Evolutionary conservation across 2,329 filamentous ascomycete species (phyloP), one percentile per base, ranked within the genome.

Genomic region (Paraphoma sp.): DNA sequence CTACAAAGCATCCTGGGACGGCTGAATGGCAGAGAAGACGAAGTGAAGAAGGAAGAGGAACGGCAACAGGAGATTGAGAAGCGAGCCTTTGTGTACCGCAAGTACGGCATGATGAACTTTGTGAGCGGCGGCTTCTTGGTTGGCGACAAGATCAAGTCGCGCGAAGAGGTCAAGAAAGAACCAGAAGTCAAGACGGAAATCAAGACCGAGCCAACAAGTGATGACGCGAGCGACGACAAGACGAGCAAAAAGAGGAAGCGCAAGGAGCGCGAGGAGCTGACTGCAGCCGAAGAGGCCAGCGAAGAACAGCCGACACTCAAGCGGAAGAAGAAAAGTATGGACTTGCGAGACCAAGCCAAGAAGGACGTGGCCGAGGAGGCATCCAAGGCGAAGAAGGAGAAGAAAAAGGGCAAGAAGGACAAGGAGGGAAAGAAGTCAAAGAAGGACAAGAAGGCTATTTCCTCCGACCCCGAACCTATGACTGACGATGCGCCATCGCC

Each of bases 1-100:
- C 92, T 98, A 66, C 91, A 93, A 71, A 91, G 92, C 62, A 80
- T 99, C 4, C 81, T 99, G 17, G 93, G 94, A 18, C 84, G 95
- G 51, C 79, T 99, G 54, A 99, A 99, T 76, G 95, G 94, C 48
- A 95, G 92, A 76, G 88, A 94, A 47, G 86, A 81, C n/a, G 84
- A 87, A 47, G 80, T 95, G 36, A 84, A 89, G 75, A 84, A 87
- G 69, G 89, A 95, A 67, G 85, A 88, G 72, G 84, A 86, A 68
- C 84, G 84, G 45, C 83, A 88, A 64, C 85, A 90, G 54, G 87
- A 91, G 68, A 79, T 90, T 42, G 90, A 90, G 80, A 84, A 91
- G 69, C 87, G 87, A 60, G 80, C 88, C 45, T 96, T 93, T 72
- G 84, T 91, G 52, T 87, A 89, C 65, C 84, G 86, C 68, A 91